phyloP scores from a whole-genome alignment of 129 eudicot species.

The Flaveria linearis region DNA sequence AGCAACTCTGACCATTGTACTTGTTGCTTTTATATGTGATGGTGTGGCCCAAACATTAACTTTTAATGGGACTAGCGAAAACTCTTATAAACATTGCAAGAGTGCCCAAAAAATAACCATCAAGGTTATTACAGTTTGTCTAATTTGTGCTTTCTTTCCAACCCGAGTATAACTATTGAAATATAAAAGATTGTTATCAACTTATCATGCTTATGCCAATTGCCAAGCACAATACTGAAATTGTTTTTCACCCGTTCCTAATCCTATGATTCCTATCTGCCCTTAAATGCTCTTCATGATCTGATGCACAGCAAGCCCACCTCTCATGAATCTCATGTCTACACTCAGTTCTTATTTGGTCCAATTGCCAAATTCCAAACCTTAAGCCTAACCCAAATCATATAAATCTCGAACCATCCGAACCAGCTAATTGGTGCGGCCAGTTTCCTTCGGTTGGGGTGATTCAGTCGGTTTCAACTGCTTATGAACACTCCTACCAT shows the following conservation, averaged over 20 bases:
- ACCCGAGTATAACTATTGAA: neutral
- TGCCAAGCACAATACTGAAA: neutral
- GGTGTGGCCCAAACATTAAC: neutral
- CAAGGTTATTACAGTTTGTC: neutral
- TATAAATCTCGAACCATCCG: too few species aligned
- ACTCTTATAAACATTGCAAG: neutral
- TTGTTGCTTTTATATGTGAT: neutral
- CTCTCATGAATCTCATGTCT: neutral
- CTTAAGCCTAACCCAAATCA: too few species aligned
- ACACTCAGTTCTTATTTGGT: neutral
- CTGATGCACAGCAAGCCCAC: neutral
- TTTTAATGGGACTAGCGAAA: neutral
- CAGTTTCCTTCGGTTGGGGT: neutral
- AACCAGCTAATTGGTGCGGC: neutral
- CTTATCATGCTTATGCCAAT: neutral
- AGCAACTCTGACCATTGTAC: neutral
- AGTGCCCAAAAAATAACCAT: neutral
- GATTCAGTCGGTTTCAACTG: neutral
- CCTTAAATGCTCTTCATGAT: neutral
- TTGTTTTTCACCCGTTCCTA: neutral
- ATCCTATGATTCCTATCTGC: neutral
- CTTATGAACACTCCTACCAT: neutral
- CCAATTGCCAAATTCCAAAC: neutral
- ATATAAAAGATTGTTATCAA: neutral
- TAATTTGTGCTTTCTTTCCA: conserved; percentile 9